Base-by-base conservation (phyloP, 768 basidiomycete species). In the Hygrophorus pudorinus region DNA sequence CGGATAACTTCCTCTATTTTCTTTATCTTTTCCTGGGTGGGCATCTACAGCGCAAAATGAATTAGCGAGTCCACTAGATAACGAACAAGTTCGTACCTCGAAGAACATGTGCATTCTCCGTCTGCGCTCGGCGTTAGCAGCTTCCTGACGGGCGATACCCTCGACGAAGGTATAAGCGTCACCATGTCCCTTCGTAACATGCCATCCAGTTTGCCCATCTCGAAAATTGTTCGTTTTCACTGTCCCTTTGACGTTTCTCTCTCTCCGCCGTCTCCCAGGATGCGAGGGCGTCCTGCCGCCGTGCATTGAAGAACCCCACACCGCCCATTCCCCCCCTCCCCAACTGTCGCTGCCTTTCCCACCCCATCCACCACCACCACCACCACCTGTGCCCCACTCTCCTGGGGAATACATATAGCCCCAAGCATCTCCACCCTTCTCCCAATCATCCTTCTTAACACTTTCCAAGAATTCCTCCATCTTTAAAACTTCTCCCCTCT, bases 11-110 rank as follows among this genome's bases (percentile, higher is more conserved):
- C 72, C 39, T 71, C 54, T 18, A 79, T 80, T 47, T 68, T 68
- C 44, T 63, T 51, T 1, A 79, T 51, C 50, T 79, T 78, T 33
- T 75, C 64, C 20, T 77, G 60, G 2, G 77, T 72, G 2, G 75
- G 58, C 67, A 80, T 70, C 79, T 79, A 45, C 12, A 47, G 21
- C 50, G 29, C 24, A 16, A 31, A 9, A 20, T 39, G 32, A 12
- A 44, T 40, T 13, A 34, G 30, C 16, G 7, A 36, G 7, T 18
- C 17, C 5, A 9, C 14, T 14, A 18, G 11, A 36, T n/a, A 29
- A 1, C 20, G 21, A 5, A n/a, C 3, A 33, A 17, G 21, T 20
- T 57, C 68, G 13, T 51, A 74, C 78, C 59, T 72, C 61, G 41
- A 65, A 72, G 50, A 79, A 79, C 16, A 46, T 24, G 52, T 76